Base-by-base conservation (phyloP, 345 rosid genomes). In the Boechera retrofracta region DNA sequence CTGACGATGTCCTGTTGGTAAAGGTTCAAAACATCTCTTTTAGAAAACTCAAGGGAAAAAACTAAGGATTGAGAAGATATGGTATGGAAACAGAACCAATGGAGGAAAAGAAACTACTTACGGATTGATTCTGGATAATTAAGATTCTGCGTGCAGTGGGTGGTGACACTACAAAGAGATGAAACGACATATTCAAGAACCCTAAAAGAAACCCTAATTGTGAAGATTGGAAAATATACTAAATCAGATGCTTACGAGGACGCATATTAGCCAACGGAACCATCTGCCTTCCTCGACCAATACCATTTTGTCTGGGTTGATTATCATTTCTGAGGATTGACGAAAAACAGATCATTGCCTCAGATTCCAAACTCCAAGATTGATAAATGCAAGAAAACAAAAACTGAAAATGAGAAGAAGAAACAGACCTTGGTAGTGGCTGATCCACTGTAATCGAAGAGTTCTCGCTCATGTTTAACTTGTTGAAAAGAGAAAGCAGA, bases 81-180 rank as follows among this genome's bases (percentile, higher is more conserved):
- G 12, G 32, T n/a, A n/a, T 53, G 56, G 32, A 24, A 54, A 10
- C 13, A 42, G 47, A 38, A 39, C 42, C 7, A 36, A 36, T 36
- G 39, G 39, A 36, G 39, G 39, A 36, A 1, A 6, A 7, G 1
- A 36, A 36, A 36, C 39, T 36, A 41, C 45, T 44, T 54, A 54
- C 58, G 4, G 32, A 0, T 26, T 11, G 35, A 54, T 24, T 26
- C n/a, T 10, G 32, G 58, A 54, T 10, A 3, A 54, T 11, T 54
- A 54, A 3, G 58, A 11, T 54, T 54, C 33, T 54, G n/a, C 58
- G 58, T 24, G 58, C 32, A 9, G 33, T 54, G 58, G 58, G 58
- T 54, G 58, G 33, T 54, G 33, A 11, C 7, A 5, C 58, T 54
- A 54, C 57, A 52, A 24, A 9, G 57, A 52, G 29, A 24, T 52